Base-by-base conservation (phyloP, 139 green algal species). In the Chlorokybus atmophyticus region DNA sequence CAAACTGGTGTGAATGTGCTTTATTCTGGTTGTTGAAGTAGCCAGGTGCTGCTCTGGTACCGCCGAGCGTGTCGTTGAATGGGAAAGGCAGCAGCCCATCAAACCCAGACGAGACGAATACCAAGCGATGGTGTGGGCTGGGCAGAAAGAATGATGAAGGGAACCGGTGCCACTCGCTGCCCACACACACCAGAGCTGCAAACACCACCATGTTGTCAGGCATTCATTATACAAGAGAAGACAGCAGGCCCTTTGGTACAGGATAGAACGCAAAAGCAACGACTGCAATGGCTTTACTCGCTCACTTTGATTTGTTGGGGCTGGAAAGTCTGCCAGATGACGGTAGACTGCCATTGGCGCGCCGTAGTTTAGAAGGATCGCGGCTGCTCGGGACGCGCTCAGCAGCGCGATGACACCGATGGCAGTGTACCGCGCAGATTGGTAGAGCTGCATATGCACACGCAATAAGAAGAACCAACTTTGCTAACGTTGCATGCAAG, bases 71-170 rank as follows among this genome's bases (percentile, higher is more conserved):
- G 19, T 6, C 19, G 31, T 70, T 23, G 44, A 70, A 73, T 30
- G 38, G 59, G 23, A 67, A 61, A 14, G 62, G 67, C 14, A 77
- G 51, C 8, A 77, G 40, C n/a, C 73, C 73, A 17, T 30, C 40
- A 42, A 93, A 93, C 6, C 74, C 73, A 23, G 75, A 79, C n/a
- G 75, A 67, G 25, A 91, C 50, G 50, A 89, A 91, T 0, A 55
- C 62, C 39, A 88, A 57, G 21, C 68, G 40, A 60, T 92, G 84
- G 1, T 21, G 5, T 2, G 68, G 52, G 2, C 55, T 71, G 5
- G 83, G 82, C 25, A 92, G 70, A 63, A 87, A 83, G 75, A 90
- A 92, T 35, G 81, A 80, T 10, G 77, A 83, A 7, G 84, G 83
- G 65, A 83, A 93, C 53, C 83, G 74, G 50, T 92, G 64, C 83